Conservation (phyloP, 2,329 filamentous ascomycete genomes). For the Trichoderma atroviride region DNA sequence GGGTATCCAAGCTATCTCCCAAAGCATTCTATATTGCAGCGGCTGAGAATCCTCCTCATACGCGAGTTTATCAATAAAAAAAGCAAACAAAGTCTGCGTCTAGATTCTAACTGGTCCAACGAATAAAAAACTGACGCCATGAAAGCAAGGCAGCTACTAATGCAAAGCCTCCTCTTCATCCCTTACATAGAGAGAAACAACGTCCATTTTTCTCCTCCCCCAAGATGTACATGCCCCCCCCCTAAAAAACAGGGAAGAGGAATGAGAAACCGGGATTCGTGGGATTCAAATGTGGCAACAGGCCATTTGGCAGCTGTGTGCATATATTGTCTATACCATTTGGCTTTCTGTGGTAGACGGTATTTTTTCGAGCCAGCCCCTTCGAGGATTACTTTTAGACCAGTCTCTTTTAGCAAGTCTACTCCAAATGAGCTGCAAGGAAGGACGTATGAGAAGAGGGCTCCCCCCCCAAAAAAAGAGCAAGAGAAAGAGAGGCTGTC, state of each 20-base stretch:
- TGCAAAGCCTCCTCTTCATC: slow-evolving; percentile 8
- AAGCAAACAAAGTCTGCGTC: slow-evolving; percentile 24
- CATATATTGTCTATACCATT: background rate
- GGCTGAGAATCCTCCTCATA: slow-evolving; percentile 22
- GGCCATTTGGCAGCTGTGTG: background rate
- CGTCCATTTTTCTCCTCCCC: background rate
- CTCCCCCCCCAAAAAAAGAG: background rate
- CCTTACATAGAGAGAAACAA: slow-evolving; percentile 5
- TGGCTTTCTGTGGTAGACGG: background rate
- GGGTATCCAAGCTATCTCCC: background rate
- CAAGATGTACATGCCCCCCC: background rate
- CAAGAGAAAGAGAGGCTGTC: background rate
- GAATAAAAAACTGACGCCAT: slow-evolving; percentile 14
- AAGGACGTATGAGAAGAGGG: background rate
- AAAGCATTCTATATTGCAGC: slow-evolving; percentile 24
- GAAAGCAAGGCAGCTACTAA: slow-evolving; percentile 11
- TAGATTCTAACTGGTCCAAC: slow-evolving; percentile 28
- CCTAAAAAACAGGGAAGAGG: background rate
- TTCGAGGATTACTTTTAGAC: background rate
- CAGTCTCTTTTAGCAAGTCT: background rate
- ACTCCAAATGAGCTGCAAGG: background rate
- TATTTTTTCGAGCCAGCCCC: background rate
- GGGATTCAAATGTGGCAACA: background rate
- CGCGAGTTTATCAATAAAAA: background rate
- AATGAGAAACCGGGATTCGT: background rate